Evolutionary conservation across 371 early-diverging fungal species (phyloP).

Genomic region (Choanephora cucurbitarum): DNA sequence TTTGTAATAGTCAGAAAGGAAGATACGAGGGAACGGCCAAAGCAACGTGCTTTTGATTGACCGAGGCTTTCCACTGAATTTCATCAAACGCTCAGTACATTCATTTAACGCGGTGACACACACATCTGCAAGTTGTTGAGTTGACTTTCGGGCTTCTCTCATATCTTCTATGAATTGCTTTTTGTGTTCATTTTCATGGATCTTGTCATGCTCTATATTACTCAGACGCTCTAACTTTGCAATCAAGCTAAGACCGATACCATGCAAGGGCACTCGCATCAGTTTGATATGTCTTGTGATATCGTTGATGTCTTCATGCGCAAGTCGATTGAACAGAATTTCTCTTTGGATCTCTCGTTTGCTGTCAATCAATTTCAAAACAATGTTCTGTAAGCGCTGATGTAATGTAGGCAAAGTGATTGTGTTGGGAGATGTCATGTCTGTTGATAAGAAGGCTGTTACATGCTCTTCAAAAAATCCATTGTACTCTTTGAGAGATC

Average conservation of each 20-base stretch:
- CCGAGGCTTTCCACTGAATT: constrained; percentile 14
- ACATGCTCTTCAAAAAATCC: constrained; percentile 38
- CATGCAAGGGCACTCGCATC: constrained; percentile 37
- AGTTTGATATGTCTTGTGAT: constrained; percentile 37
- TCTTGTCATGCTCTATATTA: not conserved
- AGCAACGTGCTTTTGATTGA: constrained; percentile 25
- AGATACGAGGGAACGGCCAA: constrained; percentile 47
- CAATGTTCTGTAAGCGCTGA: constrained; percentile 28
- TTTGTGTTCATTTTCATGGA: constrained; percentile 7
- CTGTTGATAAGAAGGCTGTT: constrained; percentile 26
- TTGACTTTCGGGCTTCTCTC: constrained; percentile 7
- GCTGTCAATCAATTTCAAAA: constrained; percentile 38
- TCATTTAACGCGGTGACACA: constrained; percentile 15
- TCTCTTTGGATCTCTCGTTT: constrained; percentile 50
- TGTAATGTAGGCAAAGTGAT: constrained; percentile 34
- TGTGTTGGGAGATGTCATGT: not conserved
- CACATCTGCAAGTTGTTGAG: constrained; percentile 18
- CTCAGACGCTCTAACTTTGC: constrained; percentile 21
- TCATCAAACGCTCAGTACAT: constrained; percentile 18
- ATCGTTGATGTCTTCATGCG: constrained; percentile 30
- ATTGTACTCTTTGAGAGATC: constrained; percentile 31
- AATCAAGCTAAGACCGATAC: constrained; percentile 42
- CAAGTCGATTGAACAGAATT: constrained; percentile 30
- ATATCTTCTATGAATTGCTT: constrained; percentile 6
- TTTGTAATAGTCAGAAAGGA: constrained; percentile 12